phyloP scores from a whole-genome alignment of 2,329 filamentous ascomycete species.

The Colletotrichum sp. region DNA sequence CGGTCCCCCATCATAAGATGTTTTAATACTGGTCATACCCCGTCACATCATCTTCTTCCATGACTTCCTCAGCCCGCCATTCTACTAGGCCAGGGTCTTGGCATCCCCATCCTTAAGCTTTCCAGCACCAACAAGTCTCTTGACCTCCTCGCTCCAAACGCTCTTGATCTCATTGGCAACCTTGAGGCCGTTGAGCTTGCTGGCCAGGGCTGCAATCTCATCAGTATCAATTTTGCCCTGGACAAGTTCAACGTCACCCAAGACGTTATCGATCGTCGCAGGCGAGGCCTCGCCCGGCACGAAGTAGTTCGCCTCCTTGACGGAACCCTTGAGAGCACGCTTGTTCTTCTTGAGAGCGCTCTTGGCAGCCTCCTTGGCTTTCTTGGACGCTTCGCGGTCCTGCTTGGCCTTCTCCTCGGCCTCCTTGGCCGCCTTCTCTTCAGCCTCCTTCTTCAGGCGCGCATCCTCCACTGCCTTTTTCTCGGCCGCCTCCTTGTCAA shows the following conservation, averaged over 20 bases:
- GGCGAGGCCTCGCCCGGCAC: slow-evolving; percentile 73
- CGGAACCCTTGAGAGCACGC: slow-evolving; percentile 89
- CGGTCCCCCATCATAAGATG: background rate
- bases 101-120: slow-evolving; percentile 86
- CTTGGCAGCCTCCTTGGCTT: slow-evolving; percentile 98
- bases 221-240: slow-evolving; percentile 90
- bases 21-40: background rate
- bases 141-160: slow-evolving; percentile 79
- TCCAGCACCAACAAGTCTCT: slow-evolving; percentile 78
- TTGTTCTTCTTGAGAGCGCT: slow-evolving; percentile 99
- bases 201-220: slow-evolving; percentile 84
- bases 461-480: slow-evolving; percentile 88
- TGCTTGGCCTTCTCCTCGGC: slow-evolving; percentile 87
- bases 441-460: slow-evolving; percentile 81
- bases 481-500: slow-evolving; percentile 90
- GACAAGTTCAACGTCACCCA: slow-evolving; percentile 85
- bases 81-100: slow-evolving; percentile 62
- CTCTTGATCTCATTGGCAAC: slow-evolving; percentile 84
- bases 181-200: slow-evolving; percentile 80
- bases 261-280: slow-evolving; percentile 79
- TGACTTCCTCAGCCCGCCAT: background rate
- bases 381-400: slow-evolving; percentile 85
- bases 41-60: background rate
- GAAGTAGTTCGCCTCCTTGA: slow-evolving; percentile 99
- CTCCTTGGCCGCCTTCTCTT: slow-evolving; percentile 79